phyloP scores from a whole-genome alignment of 2,329 filamentous ascomycete genomes.

The Lomentospora prolificans region DNA sequence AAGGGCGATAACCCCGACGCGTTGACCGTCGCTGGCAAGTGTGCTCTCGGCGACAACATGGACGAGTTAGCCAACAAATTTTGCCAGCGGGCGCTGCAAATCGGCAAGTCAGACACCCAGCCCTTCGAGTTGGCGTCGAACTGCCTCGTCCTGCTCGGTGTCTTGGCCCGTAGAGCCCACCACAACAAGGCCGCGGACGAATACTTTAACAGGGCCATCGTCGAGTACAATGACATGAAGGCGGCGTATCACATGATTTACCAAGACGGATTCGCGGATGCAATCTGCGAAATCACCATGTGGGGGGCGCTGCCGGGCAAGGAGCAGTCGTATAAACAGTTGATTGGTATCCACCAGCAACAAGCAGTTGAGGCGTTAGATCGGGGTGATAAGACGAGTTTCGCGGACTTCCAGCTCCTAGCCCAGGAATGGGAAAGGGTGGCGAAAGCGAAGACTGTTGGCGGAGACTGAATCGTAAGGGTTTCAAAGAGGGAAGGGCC shows the following conservation, averaged over 20 bases:
- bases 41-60: not conserved
- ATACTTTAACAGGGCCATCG: not conserved
- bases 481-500: not conserved
- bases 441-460: not conserved
- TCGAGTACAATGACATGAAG: not conserved
- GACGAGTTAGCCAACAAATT: slow-evolving; percentile 8
- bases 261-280: not conserved
- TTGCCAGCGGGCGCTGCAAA: slow-evolving; percentile 5
- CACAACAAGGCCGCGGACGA: not conserved
- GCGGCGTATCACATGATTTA: not conserved
- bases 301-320: not conserved
- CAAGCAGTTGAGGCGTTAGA: not conserved
- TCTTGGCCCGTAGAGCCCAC: not conserved
- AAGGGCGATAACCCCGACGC: slow-evolving; percentile 24
- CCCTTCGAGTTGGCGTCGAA: not conserved
- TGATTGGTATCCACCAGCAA: not conserved
- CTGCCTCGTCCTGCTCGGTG: not conserved
- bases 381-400: not conserved
- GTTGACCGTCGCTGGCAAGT: slow-evolving; percentile 20
- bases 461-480: not conserved
- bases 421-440: slow-evolving; percentile 6
- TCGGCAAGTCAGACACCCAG: not conserved
- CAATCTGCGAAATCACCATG: not conserved
- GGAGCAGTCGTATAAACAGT: not conserved
- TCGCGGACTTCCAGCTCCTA: not conserved